Evolutionary conservation across 805 yeast species (phyloP).

Genomic region (Saturnispora zaruensis): DNA sequence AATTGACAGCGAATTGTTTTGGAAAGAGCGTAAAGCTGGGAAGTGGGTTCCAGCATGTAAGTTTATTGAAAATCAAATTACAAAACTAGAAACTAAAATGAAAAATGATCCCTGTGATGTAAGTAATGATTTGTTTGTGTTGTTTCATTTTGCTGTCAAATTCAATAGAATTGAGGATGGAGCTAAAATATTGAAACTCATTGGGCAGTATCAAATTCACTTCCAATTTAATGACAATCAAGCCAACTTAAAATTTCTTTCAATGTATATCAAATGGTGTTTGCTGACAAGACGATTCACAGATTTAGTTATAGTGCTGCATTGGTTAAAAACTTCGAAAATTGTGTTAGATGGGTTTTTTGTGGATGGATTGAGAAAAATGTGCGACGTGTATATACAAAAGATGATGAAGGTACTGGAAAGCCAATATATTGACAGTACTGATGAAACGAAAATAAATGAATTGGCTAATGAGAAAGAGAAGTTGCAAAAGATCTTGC

Average conservation of each 20-base stretch:
- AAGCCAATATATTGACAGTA: neutral
- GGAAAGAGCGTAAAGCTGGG: constrained; percentile 17
- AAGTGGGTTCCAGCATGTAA: constrained; percentile 8
- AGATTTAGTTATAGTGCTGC: constrained; percentile 9
- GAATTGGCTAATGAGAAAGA: constrained; percentile 7
- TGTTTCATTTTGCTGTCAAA: constrained; percentile 12
- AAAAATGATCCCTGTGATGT: neutral
- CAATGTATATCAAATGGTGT: constrained; percentile 13
- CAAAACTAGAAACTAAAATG: neutral
- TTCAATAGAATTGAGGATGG: constrained; percentile 7
- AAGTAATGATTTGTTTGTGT: constrained; percentile 9
- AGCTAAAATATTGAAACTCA: neutral
- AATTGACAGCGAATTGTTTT: constrained; percentile 15
- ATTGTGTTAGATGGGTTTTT: constrained; percentile 7
- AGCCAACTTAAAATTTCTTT: constrained; percentile 9
- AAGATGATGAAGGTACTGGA: constrained; percentile 4
- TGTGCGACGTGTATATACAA: constrained; percentile 1
- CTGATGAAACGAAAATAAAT: constrained; percentile 1
- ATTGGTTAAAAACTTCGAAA: constrained; percentile 11
- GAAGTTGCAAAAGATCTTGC: constrained; percentile 8
- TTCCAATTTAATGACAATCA: constrained; percentile 11
- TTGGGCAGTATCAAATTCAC: neutral
- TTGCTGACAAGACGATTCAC: constrained; percentile 8
- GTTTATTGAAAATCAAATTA: constrained; percentile 7
- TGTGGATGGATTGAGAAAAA: constrained; percentile 8